Conservation (phyloP, 768 basidiomycete genomes). For the Trametes maxima region DNA sequence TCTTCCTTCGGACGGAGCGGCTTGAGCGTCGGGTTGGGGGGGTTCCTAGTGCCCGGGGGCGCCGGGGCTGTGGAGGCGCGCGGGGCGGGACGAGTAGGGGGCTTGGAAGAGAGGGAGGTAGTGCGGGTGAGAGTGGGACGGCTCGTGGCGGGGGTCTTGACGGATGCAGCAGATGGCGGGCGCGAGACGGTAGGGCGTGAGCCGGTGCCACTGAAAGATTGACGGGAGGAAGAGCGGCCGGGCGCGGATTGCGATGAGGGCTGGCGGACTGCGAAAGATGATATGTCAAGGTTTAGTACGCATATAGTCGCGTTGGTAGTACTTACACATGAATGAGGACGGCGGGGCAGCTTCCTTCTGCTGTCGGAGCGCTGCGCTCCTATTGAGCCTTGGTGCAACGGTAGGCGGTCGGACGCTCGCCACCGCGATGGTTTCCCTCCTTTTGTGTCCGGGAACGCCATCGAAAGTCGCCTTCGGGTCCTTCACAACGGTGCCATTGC, state of each 20-base stretch:
- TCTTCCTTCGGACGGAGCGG: neutral
- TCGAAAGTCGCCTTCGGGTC: slow-evolving; percentile 59
- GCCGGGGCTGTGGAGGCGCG: neutral
- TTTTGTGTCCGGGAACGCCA: slow-evolving; percentile 84
- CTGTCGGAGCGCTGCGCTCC: slow-evolving; percentile 44
- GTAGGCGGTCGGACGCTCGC: slow-evolving; percentile 49
- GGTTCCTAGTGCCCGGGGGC: neutral
- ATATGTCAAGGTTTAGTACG: neutral
- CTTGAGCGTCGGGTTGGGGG: neutral
- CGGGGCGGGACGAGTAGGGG: slow-evolving; percentile 7
- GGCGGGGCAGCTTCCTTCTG: slow-evolving; percentile 51
- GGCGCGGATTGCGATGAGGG: slow-evolving; percentile 37
- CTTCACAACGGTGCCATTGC: slow-evolving; percentile 23
- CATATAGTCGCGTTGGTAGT: neutral
- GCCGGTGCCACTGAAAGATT: slow-evolving; percentile 30
- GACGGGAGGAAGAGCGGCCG: slow-evolving; percentile 48
- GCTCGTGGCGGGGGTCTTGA: neutral
- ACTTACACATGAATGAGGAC: slow-evolving; percentile 72
- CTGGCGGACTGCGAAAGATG: slow-evolving; percentile 45
- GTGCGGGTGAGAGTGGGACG: slow-evolving; percentile 13
- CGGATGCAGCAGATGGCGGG: slow-evolving; percentile 28
- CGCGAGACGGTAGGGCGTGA: slow-evolving; percentile 26
- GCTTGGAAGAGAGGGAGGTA: slow-evolving; percentile 7
- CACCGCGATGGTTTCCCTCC: slow-evolving; percentile 73
- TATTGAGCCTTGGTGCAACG: slow-evolving; percentile 48